A percentile compares a stretch with the other conserved stretches of the same genome.
phyloP scores from a whole-genome alignment of 305 asterid species.

The Fraxinus paxiana region DNA sequence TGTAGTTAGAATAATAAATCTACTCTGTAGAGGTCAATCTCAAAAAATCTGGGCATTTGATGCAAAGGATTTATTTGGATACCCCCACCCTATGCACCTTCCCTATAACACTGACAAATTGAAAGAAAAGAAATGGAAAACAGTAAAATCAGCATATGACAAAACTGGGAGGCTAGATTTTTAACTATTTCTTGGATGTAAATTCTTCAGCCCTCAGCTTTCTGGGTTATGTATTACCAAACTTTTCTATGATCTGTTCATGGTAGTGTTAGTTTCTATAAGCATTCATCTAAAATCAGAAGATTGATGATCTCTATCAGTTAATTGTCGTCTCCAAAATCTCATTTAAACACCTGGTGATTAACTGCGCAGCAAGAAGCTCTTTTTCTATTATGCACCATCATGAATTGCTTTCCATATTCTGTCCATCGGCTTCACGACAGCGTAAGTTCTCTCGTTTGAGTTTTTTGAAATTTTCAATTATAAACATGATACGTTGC shows the following conservation, averaged over 20 bases:
- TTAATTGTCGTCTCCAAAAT: slow-evolving; percentile 4
- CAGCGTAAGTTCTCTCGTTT: slow-evolving; percentile 45
- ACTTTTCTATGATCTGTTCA: not conserved
- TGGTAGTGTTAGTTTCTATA: not conserved
- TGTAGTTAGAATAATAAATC: not conserved
- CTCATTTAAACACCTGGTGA: slow-evolving; percentile 16
- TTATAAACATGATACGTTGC: not conserved
- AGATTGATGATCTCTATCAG: not conserved
- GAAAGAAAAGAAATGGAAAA: not conserved
- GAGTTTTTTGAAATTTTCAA: not conserved
- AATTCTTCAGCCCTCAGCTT: not conserved
- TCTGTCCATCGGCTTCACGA: slow-evolving; percentile 67
- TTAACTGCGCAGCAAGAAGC: slow-evolving; percentile 67
- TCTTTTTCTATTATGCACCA: slow-evolving; percentile 49
- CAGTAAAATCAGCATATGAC: not conserved
- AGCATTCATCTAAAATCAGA: not conserved
- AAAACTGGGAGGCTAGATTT: not conserved
- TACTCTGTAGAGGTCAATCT: not conserved
- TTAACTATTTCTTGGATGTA: not conserved
- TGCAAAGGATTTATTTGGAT: not conserved
- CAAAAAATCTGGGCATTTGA: not conserved
- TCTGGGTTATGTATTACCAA: not conserved
- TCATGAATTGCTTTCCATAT: slow-evolving; percentile 52
- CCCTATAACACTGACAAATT: not conserved
- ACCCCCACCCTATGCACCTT: too few species aligned